Conservation (phyloP, 2,329 filamentous ascomycete genomes). For the Xylaria sp. region DNA sequence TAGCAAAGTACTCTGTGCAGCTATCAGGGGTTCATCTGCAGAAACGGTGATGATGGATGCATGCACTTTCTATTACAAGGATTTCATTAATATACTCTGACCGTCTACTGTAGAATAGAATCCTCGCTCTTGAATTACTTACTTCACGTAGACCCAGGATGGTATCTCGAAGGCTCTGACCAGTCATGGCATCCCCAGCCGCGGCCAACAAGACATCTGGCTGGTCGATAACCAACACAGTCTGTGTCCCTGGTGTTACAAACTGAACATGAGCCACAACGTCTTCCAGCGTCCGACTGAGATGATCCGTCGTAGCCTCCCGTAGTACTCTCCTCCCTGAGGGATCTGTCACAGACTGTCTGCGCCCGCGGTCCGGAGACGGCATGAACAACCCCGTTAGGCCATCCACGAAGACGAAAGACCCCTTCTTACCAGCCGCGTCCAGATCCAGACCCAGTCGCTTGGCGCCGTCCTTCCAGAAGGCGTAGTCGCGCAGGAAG, state of each 20-base stretch:
- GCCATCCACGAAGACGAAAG: conserved; percentile 80
- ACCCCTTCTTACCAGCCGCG: conserved; percentile 63
- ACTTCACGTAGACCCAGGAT: conserved; percentile 72
- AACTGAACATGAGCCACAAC: conserved; percentile 52
- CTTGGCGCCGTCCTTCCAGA: conserved; percentile 78
- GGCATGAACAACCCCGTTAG: conserved; percentile 65
- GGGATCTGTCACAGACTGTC: conserved; percentile 13
- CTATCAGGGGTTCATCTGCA: conserved; percentile 78
- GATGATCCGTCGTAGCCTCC: conserved; percentile 48
- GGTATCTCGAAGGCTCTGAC: conserved; percentile 62
- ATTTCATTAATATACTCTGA: conserved; percentile 40
- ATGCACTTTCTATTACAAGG: conserved; percentile 64
- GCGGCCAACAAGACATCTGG: conserved; percentile 72
- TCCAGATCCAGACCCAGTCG: conserved; percentile 79
- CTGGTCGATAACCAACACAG: conserved; percentile 73
- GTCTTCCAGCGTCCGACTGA: conserved; percentile 53
- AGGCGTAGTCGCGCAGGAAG: conserved; percentile 80
- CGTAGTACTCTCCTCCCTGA: conserved; percentile 43
- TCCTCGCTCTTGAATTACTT: conserved; percentile 45
- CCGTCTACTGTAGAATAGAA: conserved; percentile 7
- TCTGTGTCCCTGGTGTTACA: conserved; percentile 48
- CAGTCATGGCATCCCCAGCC: conserved; percentile 57
- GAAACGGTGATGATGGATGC: conserved; percentile 73
- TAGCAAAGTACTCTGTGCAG: conserved; percentile 68
- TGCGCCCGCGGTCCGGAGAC: conserved; percentile 21